Evolutionary conservation across 2,329 filamentous ascomycete genomes (phyloP).

Genomic region (Aschersonia sp.): DNA sequence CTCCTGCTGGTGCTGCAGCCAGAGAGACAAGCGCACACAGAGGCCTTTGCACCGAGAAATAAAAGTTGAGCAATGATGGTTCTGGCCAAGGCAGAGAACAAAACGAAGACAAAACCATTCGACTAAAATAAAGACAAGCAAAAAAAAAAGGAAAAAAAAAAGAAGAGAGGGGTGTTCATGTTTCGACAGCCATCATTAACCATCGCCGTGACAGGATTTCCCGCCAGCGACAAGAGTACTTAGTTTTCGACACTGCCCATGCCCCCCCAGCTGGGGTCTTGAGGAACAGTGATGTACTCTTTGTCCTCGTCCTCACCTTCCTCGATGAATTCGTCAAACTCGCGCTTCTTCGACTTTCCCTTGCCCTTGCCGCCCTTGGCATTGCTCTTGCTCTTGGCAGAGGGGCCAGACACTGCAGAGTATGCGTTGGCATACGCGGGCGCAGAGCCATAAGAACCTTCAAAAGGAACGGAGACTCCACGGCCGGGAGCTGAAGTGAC

Average conservation of each 20-base stretch:
- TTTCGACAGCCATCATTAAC: no score
- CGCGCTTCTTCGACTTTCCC: background rate
- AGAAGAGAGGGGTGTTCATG: no score
- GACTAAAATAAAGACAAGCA: no score
- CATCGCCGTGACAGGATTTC: no score
- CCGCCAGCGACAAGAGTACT: background rate
- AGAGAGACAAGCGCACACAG: background rate
- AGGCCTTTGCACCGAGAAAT: background rate
- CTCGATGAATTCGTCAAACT: background rate
- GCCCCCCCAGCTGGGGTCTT: background rate
- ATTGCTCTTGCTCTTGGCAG: no score
- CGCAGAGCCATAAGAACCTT: no score
- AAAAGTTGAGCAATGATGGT: background rate
- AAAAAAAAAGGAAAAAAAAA: no score
- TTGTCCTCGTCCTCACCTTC: background rate
- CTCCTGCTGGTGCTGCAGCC: background rate
- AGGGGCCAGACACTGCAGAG: no score
- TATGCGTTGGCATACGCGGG: no score
- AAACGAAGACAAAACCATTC: background rate
- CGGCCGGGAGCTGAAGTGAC: no score
- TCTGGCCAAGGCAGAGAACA: background rate
- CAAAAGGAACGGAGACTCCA: no score
- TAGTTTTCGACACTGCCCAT: background rate
- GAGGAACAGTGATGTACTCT: background rate
- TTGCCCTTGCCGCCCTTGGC: background rate